Evolutionary conservation across 1,139 yeast species (phyloP).

Genomic region (Diutina ranongensis): DNA sequence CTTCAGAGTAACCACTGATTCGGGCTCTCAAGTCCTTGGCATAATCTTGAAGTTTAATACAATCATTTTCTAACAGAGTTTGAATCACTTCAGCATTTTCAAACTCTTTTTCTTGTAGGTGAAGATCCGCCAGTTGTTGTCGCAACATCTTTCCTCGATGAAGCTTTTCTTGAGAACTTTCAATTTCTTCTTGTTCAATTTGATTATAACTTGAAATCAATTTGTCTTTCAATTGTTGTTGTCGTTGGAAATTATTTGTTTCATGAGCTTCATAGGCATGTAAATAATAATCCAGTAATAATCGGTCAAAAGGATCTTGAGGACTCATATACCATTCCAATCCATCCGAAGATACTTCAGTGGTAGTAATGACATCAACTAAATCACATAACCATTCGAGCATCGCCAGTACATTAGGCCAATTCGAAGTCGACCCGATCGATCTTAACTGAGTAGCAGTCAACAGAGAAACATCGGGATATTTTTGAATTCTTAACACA

Average conservation of each 20-base stretch:
- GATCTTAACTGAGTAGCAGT: neutral
- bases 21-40: neutral
- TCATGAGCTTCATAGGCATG: neutral
- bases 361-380: neutral
- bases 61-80: neutral
- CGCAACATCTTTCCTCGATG: neutral
- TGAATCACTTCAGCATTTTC: neutral
- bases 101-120: neutral
- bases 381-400: neutral
- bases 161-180: neutral
- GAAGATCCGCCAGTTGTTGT: neutral
- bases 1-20: neutral
- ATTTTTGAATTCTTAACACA: neutral
- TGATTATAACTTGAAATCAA: neutral
- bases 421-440: neutral
- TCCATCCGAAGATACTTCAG: neutral
- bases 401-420: neutral
- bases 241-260: too few relatives aligned
- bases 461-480: neutral
- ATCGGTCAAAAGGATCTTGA: neutral
- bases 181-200: neutral
- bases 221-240: neutral
- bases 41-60: neutral
- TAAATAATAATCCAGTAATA: neutral
- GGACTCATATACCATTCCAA: constrained; percentile 3